Percentiles rank a stretch among this genome's conserved stretches.
Conservation (phyloP, 2,329 filamentous ascomycete genomes). For the Cladosporium sp. region DNA sequence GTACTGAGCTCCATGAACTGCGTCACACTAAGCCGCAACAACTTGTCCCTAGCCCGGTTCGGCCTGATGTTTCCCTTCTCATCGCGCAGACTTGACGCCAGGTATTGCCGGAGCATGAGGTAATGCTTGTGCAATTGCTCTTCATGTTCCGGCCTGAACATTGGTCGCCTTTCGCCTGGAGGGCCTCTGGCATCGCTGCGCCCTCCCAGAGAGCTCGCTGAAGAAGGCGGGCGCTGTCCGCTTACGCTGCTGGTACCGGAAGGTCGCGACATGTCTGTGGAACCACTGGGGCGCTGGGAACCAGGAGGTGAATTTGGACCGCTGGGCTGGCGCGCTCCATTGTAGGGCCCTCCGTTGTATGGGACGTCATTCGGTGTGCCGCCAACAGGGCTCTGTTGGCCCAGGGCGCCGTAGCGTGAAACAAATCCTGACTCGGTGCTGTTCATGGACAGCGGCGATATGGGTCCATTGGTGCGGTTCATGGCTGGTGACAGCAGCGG, state of each 20-base stretch:
- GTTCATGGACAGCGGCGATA: slow-evolving; percentile 76
- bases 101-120: slow-evolving; percentile 68
- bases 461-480: slow-evolving; percentile 16
- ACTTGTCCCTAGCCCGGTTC: slow-evolving; percentile 90
- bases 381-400: slow-evolving; percentile 15
- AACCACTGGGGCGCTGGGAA: slow-evolving; percentile 38
- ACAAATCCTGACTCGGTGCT: slow-evolving; percentile 62
- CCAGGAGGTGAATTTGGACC: slow-evolving; percentile 28
- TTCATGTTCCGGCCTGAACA: slow-evolving; percentile 50
- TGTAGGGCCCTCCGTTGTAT: slow-evolving; percentile 28
- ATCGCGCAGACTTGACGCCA: slow-evolving; percentile 67
- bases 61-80: slow-evolving; percentile 69
- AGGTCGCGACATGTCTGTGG: slow-evolving; percentile 43
- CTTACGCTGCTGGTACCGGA: slow-evolving; percentile 45
- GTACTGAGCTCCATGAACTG: slow-evolving; percentile 98
- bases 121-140: slow-evolving; percentile 77
- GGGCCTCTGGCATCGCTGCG: slow-evolving; percentile 68
- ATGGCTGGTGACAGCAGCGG: background rate
- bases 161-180: slow-evolving; percentile 49
- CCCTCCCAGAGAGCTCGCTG: slow-evolving; percentile 79
- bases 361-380: slow-evolving; percentile 22
- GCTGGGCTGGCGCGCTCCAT: slow-evolving; percentile 26
- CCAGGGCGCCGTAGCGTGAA: slow-evolving; percentile 23
- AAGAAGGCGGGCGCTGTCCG: slow-evolving; percentile 62
- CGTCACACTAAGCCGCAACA: slow-evolving; percentile 80